Conservation (phyloP, 768 basidiomycete genomes). For the Tricholoma hemisulphureum region DNA sequence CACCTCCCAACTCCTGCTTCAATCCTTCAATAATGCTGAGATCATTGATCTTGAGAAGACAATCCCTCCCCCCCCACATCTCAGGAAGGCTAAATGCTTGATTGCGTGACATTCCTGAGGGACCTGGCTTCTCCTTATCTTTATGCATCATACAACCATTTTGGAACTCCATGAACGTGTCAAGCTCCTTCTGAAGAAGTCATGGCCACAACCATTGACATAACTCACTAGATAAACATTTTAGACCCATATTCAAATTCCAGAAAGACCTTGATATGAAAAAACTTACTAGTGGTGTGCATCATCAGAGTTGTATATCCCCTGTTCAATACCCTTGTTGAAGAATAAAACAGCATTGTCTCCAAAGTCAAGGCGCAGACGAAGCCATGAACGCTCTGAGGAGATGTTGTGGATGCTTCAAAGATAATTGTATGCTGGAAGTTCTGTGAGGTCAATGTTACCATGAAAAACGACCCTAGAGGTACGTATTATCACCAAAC, state of each 20-base stretch:
- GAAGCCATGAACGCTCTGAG: slow-evolving; percentile 35
- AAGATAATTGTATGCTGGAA: slow-evolving; percentile 32
- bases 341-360: slow-evolving; percentile 27
- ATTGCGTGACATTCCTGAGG: slow-evolving; percentile 36
- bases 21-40: slow-evolving; percentile 22
- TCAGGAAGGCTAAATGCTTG: slow-evolving; percentile 22
- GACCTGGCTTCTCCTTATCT: slow-evolving; percentile 31
- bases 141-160: slow-evolving; percentile 29
- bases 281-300: slow-evolving; percentile 27
- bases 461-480: slow-evolving; percentile 27
- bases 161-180: slow-evolving; percentile 10
- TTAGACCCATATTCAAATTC: background rate
- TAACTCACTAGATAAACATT: slow-evolving; percentile 14
- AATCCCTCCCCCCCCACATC: slow-evolving; percentile 27
- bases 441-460: slow-evolving; percentile 16
- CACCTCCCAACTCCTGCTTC: slow-evolving; percentile 32
- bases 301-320: slow-evolving; percentile 23
- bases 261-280: slow-evolving; percentile 2
- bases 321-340: slow-evolving; percentile 18
- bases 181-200: slow-evolving; percentile 22
- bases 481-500: background rate
- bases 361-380: slow-evolving; percentile 29
- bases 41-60: slow-evolving; percentile 23
- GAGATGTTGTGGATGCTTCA: slow-evolving; percentile 34
- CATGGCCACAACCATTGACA: slow-evolving; percentile 30